phyloP scores from a whole-genome alignment of 2,329 filamentous ascomycete genomes.

The Arthroderma sp. region DNA sequence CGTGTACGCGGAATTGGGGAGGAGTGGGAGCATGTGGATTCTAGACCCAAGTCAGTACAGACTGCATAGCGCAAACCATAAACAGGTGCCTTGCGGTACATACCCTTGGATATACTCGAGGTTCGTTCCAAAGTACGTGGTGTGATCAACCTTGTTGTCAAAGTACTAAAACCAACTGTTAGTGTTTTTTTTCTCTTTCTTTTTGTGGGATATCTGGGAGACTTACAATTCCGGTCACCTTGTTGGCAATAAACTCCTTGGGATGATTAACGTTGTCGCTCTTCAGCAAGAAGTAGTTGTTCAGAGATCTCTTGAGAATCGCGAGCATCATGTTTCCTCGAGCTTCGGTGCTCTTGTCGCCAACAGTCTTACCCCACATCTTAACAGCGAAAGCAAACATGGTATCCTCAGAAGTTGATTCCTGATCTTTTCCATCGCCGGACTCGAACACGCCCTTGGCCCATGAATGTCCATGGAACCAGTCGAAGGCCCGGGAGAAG shows the following conservation, averaged over 20 bases:
- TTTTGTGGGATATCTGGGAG: not conserved
- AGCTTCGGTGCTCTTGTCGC: constrained; percentile 67
- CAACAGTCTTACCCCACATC: constrained; percentile 75
- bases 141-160: constrained; percentile 90
- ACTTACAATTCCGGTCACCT: constrained; percentile 45
- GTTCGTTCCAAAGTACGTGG: constrained; percentile 70
- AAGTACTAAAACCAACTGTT: constrained; percentile 43
- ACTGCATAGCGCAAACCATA: not conserved
- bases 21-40: constrained; percentile 72
- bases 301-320: constrained; percentile 59
- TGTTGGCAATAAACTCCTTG: constrained; percentile 65
- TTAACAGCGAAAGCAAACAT: constrained; percentile 81
- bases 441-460: constrained; percentile 49
- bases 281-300: constrained; percentile 71
- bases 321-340: constrained; percentile 75
- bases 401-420: constrained; percentile 80
- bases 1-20: constrained; percentile 54
- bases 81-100: constrained; percentile 8
- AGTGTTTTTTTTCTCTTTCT: not conserved
- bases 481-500: constrained; percentile 74
- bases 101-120: constrained; percentile 56
- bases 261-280: constrained; percentile 60
- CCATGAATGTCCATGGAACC: constrained; percentile 92
- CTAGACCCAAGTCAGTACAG: constrained; percentile 31
- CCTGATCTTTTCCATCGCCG: constrained; percentile 45